Evolutionary conservation across 768 basidiomycete species (phyloP).

Genomic region (Auricularia sp.): DNA sequence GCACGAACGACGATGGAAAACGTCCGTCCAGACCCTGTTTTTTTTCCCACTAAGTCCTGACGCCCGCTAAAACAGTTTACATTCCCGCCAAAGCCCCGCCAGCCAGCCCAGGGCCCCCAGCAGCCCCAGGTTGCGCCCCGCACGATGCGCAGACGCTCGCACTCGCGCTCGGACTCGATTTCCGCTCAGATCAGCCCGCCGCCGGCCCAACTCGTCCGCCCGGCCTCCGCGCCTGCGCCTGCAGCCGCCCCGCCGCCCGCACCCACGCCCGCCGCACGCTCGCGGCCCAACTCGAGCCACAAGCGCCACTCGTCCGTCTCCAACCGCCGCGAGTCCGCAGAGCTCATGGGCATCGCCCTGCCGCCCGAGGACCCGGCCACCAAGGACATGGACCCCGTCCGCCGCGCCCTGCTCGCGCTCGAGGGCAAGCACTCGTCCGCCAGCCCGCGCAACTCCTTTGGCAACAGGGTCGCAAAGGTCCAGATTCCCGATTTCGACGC

Average conservation of each 20-base stretch:
- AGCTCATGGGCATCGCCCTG: slow-evolving; percentile 65
- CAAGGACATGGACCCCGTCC: slow-evolving; percentile 60
- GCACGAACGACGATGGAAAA: background rate
- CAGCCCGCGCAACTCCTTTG: slow-evolving; percentile 19
- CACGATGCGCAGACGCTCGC: slow-evolving; percentile 51
- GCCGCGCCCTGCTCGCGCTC: slow-evolving; percentile 74
- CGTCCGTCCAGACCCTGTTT: background rate
- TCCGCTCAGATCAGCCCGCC: slow-evolving; percentile 13
- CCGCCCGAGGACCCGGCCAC: slow-evolving; percentile 50
- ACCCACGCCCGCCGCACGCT: slow-evolving; percentile 33
- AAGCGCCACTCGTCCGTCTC: slow-evolving; percentile 80
- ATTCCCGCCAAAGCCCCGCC: slow-evolving; percentile 35
- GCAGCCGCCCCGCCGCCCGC: background rate
- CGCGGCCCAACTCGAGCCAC: slow-evolving; percentile 57
- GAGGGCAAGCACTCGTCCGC: slow-evolving; percentile 63
- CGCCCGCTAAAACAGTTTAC: slow-evolving; percentile 58
- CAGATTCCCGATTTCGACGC: slow-evolving; percentile 58
- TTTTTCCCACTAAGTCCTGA: slow-evolving; percentile 16
- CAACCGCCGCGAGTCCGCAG: slow-evolving; percentile 80
- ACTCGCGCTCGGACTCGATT: slow-evolving; percentile 59
- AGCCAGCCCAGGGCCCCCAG: slow-evolving; percentile 28
- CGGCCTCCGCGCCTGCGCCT: slow-evolving; percentile 8
- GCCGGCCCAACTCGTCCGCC: background rate
- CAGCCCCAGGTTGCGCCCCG: slow-evolving; percentile 24
- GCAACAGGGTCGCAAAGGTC: slow-evolving; percentile 48